phyloP scores from a whole-genome alignment of 2,329 filamentous ascomycete genomes.

The Trichophyton benhamiae region DNA sequence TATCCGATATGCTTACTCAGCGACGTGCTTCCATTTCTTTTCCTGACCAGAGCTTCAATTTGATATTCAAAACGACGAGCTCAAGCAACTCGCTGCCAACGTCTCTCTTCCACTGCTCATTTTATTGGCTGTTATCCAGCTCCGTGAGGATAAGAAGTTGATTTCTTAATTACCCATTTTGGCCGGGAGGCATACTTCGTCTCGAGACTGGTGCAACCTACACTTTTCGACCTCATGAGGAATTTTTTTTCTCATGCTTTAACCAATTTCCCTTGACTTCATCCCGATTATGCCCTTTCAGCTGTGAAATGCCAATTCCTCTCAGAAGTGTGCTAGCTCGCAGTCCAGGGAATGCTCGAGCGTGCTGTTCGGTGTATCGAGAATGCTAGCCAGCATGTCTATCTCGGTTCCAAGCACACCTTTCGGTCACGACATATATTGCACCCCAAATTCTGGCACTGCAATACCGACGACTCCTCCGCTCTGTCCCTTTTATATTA shows the following conservation, averaged over 20 bases:
- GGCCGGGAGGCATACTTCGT: neutral
- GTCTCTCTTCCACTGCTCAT: neutral
- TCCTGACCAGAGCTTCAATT: neutral
- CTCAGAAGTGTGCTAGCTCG: neutral
- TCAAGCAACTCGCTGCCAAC: neutral
- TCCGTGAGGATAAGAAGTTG: too few species aligned
- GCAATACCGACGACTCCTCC: conserved; percentile 19
- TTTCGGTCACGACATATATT: conserved; percentile 27
- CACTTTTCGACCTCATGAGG: neutral
- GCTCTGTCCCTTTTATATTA: conserved; percentile 22
- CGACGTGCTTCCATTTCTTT: neutral
- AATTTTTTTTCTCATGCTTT: neutral
- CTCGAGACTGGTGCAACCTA: neutral
- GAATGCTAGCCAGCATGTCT: conserved; percentile 36
- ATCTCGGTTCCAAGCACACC: conserved; percentile 29
- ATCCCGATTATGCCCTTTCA: neutral
- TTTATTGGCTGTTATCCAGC: neutral
- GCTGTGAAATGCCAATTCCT: conserved; percentile 8
- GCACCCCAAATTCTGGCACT: conserved; percentile 26
- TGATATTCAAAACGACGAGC: neutral
- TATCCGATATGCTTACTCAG: neutral
- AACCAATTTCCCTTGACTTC: neutral
- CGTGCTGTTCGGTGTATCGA: conserved; percentile 39
- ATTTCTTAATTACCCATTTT: neutral
- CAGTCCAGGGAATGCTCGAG: conserved; percentile 37